These are phyloP conservation scores for Puccinellia tenuiflora DNA, from an alignment of 176 grass and related monocot genomes.

Conservation along the genomic window DNA sequence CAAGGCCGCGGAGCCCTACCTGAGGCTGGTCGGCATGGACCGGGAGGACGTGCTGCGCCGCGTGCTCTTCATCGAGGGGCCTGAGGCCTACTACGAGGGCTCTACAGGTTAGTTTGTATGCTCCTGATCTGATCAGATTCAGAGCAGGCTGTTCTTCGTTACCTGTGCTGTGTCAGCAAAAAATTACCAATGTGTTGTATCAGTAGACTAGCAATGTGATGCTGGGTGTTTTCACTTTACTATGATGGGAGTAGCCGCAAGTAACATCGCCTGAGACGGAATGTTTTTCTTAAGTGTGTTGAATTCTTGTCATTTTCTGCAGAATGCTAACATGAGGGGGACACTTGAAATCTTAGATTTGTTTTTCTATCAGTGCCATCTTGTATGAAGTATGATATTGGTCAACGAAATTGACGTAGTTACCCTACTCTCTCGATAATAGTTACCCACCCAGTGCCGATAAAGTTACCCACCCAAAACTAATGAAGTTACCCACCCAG, in stretches of 20 bases:
- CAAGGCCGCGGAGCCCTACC: conserved; percentile 82
- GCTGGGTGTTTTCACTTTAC: background rate
- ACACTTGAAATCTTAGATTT: background rate
- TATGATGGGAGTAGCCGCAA: background rate
- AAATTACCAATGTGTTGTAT: background rate
- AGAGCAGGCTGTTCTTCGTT: background rate
- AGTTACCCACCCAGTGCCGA: too few relatives aligned
- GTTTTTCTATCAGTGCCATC: too few relatives aligned
- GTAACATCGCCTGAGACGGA: background rate
- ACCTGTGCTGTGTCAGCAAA: background rate
- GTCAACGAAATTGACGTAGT: too few relatives aligned
- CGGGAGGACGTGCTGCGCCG: conserved; percentile 75
- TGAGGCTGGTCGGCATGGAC: conserved; percentile 61
- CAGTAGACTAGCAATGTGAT: background rate
- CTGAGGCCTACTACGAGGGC: conserved; percentile 69
- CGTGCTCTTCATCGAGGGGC: conserved; percentile 83
- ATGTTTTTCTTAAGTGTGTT: background rate
- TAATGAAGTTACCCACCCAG: too few relatives aligned
- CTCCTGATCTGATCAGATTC: background rate
- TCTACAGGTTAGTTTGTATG: conserved; percentile 48
- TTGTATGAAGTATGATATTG: too few relatives aligned
- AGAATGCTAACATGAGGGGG: background rate
- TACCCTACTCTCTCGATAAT: too few relatives aligned
- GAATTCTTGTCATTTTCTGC: background rate
- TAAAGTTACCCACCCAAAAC: too few relatives aligned